Evolutionary conservation across 768 basidiomycete genomes (phyloP).

Genomic region (Suillus spraguei): DNA sequence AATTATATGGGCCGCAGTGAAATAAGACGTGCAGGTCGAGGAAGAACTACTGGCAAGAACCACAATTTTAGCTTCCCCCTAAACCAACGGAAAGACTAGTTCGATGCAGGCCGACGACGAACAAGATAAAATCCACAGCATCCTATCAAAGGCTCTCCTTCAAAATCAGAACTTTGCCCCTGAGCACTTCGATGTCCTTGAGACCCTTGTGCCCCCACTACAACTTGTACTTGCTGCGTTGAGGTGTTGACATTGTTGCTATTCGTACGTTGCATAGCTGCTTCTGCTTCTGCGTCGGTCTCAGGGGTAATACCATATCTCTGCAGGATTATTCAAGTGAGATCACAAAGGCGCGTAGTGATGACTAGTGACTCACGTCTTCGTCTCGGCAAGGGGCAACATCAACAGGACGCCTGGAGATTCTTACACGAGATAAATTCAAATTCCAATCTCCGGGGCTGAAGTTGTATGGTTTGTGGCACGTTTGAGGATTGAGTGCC

Average conservation of each 20-base stretch:
- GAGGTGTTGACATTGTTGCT: neutral
- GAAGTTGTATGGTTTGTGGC: neutral
- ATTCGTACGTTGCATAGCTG: neutral
- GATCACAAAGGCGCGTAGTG: neutral
- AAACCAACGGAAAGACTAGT: neutral
- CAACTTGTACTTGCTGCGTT: neutral
- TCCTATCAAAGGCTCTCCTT: neutral
- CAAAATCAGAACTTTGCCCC: neutral
- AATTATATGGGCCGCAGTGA: no score
- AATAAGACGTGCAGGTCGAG: no score
- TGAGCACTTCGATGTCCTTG: neutral
- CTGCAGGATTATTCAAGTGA: neutral
- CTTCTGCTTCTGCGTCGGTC: neutral
- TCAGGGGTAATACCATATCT: neutral
- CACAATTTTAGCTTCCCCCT: no score
- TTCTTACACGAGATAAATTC: neutral
- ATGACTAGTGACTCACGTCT: neutral
- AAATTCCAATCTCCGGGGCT: neutral
- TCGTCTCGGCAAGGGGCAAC: neutral
- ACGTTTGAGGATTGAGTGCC: neutral
- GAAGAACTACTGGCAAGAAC: no score
- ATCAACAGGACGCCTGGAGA: neutral
- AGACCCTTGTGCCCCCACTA: neutral
- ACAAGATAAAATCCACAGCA: slow-evolving; percentile 1
- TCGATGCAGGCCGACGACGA: neutral